These are phyloP conservation scores for Phaeoacremonium minimum DNA, from an alignment of 2,329 filamentous ascomycete genomes.

Conservation along the genomic window DNA sequence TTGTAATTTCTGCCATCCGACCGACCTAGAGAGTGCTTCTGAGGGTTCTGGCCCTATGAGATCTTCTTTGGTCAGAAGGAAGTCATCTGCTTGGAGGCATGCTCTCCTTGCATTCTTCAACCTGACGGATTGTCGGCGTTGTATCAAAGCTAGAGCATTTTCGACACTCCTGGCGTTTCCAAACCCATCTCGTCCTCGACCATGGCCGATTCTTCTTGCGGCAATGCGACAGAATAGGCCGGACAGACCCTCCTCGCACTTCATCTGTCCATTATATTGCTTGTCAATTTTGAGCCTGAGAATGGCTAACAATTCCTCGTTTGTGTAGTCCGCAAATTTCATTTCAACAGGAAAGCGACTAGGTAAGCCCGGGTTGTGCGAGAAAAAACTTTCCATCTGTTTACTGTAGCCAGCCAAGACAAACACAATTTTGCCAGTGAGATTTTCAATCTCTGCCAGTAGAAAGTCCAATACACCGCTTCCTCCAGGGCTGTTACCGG, in stretches of 20 bases:
- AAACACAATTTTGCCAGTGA: constrained; percentile 65
- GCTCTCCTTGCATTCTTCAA: constrained; percentile 40
- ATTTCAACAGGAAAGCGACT: constrained; percentile 65
- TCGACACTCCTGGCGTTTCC: constrained; percentile 69
- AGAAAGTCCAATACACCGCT: constrained; percentile 64
- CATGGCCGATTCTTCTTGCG: constrained; percentile 54
- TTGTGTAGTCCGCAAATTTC: constrained; percentile 65
- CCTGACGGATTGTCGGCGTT: constrained; percentile 54
- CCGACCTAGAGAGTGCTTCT: constrained; percentile 41
- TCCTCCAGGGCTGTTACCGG: constrained; percentile 53
- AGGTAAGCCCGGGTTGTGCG: constrained; percentile 66
- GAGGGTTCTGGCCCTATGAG: constrained; percentile 66
- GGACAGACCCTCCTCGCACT: constrained; percentile 49
- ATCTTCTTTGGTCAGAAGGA: constrained; percentile 61
- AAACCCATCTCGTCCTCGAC: constrained; percentile 62
- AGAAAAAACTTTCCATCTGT: constrained; percentile 73
- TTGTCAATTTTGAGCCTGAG: constrained; percentile 48
- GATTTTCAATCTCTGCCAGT: constrained; percentile 68
- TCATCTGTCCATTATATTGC: constrained; percentile 52
- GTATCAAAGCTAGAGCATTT: constrained; percentile 52
- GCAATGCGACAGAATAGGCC: constrained; percentile 64
- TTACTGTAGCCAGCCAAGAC: constrained; percentile 70
- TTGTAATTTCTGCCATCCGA: constrained; percentile 55
- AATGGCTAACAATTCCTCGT: constrained; percentile 61
- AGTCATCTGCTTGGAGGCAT: constrained; percentile 44